Conservation (phyloP, 495 filamentous ascomycete species). For the Aspergillus biplanus region DNA sequence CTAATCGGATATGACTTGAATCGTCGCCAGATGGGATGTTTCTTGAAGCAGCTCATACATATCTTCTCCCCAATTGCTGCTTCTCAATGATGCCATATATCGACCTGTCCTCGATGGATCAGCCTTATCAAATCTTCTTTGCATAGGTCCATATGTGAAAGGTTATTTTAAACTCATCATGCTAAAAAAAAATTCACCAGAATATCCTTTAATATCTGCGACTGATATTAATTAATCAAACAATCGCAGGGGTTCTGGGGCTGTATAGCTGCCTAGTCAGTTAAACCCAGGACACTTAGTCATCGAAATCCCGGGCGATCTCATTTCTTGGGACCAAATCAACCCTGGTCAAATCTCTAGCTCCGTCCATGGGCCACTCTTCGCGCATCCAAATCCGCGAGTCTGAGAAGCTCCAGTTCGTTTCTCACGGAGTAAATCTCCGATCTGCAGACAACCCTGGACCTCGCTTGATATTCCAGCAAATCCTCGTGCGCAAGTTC, state of each 20-base stretch:
- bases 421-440: too few relatives aligned
- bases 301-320: neutral
- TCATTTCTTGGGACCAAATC: too few relatives aligned
- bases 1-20: neutral
- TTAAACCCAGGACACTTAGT: neutral
- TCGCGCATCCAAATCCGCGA: too few relatives aligned
- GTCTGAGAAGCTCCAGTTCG: too few relatives aligned
- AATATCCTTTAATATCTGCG: neutral
- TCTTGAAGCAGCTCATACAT: too few relatives aligned
- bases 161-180: neutral
- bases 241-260: neutral
- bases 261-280: neutral
- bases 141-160: too few relatives aligned
- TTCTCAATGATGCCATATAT: neutral
- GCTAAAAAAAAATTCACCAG: neutral
- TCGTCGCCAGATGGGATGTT: too few relatives aligned
- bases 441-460: too few relatives aligned
- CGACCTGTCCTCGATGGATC: neutral
- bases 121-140: neutral
- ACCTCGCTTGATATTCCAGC: too few relatives aligned
- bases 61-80: neutral
- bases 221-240: neutral
- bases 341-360: neutral
- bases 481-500: too few relatives aligned
- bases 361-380: neutral